These are phyloP conservation scores for Saccharomycopsis phalli DNA, from an alignment of 1,139 yeast genomes.

Conservation along the genomic window DNA sequence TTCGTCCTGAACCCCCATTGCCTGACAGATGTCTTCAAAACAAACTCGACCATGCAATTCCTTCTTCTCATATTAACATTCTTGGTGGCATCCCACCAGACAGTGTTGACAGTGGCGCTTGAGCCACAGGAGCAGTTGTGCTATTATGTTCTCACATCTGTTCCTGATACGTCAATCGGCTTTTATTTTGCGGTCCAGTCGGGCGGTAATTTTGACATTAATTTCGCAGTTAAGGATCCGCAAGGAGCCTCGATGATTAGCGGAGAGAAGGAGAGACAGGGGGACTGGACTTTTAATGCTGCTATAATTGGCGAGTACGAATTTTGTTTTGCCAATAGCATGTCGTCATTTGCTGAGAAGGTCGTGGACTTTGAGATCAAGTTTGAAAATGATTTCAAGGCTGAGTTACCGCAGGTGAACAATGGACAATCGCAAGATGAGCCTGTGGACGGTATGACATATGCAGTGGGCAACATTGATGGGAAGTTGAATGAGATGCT, in stretches of 20 bases:
- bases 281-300: constrained; percentile 73
- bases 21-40: too few species aligned
- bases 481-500: constrained; percentile 54
- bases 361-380: constrained; percentile 82
- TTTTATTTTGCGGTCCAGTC: constrained; percentile 89
- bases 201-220: constrained; percentile 83
- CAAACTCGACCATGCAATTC: too few species aligned
- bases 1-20: too few species aligned
- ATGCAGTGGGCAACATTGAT: constrained; percentile 55
- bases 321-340: constrained; percentile 81
- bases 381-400: constrained; percentile 53
- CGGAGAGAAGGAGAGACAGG: constrained; percentile 69
- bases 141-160: constrained; percentile 64
- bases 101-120: constrained; percentile 68
- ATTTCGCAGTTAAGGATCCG: constrained; percentile 68
- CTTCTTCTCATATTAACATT: too few species aligned
- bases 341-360: constrained; percentile 83
- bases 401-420: constrained; percentile 48
- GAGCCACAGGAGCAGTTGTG: constrained; percentile 77
- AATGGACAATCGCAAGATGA: constrained; percentile 24
- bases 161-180: constrained; percentile 55
- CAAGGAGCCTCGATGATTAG: constrained; percentile 46
- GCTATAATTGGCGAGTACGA: constrained; percentile 75
- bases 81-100: too few species aligned
- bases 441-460: constrained; percentile 52